Evolutionary conservation across 2,329 filamentous ascomycete genomes (phyloP), one percentile per base, ranked within the genome.

Genomic region (Trichoderma guizhouense): DNA sequence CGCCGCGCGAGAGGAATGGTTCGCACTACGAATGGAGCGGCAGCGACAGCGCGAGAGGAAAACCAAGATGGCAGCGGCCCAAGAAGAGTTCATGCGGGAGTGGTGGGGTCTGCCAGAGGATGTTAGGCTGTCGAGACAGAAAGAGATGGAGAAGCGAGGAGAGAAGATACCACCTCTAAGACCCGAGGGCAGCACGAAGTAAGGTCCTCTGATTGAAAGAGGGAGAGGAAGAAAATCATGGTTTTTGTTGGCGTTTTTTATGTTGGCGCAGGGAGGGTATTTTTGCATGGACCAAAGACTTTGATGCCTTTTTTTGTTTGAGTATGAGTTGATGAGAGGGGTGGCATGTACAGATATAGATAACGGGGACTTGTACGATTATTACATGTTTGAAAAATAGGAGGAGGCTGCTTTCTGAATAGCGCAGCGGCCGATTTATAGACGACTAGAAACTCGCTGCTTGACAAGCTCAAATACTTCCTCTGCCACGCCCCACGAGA

Each of bases 1-100:
- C 83, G 90, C 90, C 28, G 96, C 96, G 74, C 87, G 96, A 67
- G 93, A 94, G 81, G 94, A 98, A 80, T 99, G 96, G 96, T 98
- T 98, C 81, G 89, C 90, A 66, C 87, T 89, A 74, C 88, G 93
- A 66, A 86, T 93, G 76, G 89, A 94, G 83, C 87, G 95, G 71
- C 88, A 90, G 76, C 84, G 84, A 71, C 89, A 92, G 81, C 84
- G 90, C 47, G 91, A 94, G 81, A 86, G 87, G 74, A 90, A 91
- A 77, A 86, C 87, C 70, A 83, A 83, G 72, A 84, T 89, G 76
- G 87, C 87, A 74, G 82, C 84, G 68, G 89, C 90, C 77, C 89
- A 91, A 82, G 88, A 91, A 80, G 85, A 86, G 60, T 91, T 91
- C 73, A 84, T 91, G 79, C 81, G 88, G 72, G 89, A 91, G 83